Conservation (phyloP, 2,329 filamentous ascomycete species). For the Paracoccidioides brasiliensis region DNA sequence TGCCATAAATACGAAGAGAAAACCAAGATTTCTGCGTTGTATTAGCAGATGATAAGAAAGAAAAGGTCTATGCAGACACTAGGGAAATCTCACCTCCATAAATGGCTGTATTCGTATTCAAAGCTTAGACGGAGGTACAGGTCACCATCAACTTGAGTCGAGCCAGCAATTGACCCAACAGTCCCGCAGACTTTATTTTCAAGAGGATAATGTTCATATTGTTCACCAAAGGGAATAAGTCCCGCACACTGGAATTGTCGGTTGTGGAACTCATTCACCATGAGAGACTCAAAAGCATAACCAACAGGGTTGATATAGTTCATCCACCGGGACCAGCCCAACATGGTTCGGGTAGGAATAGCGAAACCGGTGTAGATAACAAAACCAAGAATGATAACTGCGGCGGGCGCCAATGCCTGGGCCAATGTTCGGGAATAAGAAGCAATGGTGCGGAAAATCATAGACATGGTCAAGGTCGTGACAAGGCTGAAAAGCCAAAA, state of each 20-base stretch:
- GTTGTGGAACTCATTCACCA: constrained; percentile 68
- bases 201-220: constrained; percentile 23
- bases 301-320: constrained; percentile 66
- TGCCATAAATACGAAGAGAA: constrained; percentile 50
- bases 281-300: constrained; percentile 67
- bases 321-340: constrained; percentile 73
- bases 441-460: constrained; percentile 73
- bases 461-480: constrained; percentile 65
- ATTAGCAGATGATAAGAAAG: not conserved
- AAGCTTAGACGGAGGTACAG: constrained; percentile 43
- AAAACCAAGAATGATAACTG: constrained; percentile 34
- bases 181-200: constrained; percentile 42
- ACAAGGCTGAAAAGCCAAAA: constrained; percentile 65
- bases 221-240: constrained; percentile 30
- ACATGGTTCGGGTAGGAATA: constrained; percentile 47
- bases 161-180: constrained; percentile 44
- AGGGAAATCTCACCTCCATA: constrained; percentile 37
- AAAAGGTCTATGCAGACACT: not conserved
- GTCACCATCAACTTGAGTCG: constrained; percentile 43
- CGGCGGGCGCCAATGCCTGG: constrained; percentile 44
- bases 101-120: constrained; percentile 44
- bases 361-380: constrained; percentile 40
- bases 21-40: constrained; percentile 48
- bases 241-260: constrained; percentile 43
- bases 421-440: constrained; percentile 67